Evolutionary conservation across 805 yeast species (phyloP), one percentile per base, ranked within the genome.

Genomic region (Metschnikowia drakensbergensis): DNA sequence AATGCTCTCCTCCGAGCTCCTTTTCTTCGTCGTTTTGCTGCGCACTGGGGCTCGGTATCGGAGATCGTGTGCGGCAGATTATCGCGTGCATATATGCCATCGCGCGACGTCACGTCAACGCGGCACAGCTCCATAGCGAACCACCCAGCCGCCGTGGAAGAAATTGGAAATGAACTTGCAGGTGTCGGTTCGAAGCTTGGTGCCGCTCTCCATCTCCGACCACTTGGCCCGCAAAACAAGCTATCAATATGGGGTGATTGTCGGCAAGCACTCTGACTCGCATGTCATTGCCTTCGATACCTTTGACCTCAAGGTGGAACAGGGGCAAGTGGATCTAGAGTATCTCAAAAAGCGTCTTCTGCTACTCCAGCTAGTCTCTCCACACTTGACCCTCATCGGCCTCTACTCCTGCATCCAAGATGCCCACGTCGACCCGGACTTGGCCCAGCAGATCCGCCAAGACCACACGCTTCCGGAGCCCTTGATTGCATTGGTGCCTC

Each of bases 191-290:
- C 61, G 64, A 38, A 57, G 74, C 1, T 55, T 67, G 29, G 63
- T 65, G 4, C 53, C 70, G 23, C 58, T 68, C 41, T 62, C 63
- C 29, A 56, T 68, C 2, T 57, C 69, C 3, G 73, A 68, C 55
- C 66, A 61, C 32, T 44, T 58, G 3, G 51, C 66, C 8, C 56
- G 74, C 35, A 48, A 53, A 3, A 46, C 54, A 6, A 33, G 45
- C 2, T 52, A 48, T 32, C 44, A 43, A 2, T 54, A 59, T 48
- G 76, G 75, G 0, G 57, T 68, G 3, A 48, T 71, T 22, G 47
- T 68, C 11, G 75, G 75, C 1, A 30, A 41, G 6, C 45, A 26
- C 3, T 22, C 48, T 4, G 26, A 28, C 1, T 10, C 45, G 5
- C 22, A 41, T 23, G 49, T 61, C 3, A 49, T 52, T 1, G 53